Evolutionary conservation across 768 basidiomycete species (phyloP).

Genomic region (Amanita exitialis): DNA sequence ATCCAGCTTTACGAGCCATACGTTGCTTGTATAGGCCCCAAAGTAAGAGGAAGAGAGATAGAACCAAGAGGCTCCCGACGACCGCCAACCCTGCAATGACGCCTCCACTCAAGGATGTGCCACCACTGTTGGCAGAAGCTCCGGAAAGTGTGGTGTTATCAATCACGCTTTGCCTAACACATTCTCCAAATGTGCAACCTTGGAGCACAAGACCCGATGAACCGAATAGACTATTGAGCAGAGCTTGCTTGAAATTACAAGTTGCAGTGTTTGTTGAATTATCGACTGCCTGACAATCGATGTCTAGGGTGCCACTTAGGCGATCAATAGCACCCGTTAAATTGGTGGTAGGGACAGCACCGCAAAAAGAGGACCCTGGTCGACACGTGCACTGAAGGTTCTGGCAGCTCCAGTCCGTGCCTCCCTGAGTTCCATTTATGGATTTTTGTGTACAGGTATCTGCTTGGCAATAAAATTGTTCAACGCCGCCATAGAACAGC

Average conservation of each 20-base stretch:
- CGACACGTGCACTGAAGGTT: conserved; percentile 71
- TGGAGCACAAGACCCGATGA: conserved; percentile 57
- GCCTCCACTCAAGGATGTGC: conserved; percentile 55
- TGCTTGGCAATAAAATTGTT: conserved; percentile 83
- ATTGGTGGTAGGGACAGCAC: conserved; percentile 32
- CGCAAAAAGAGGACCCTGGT: conserved; percentile 65
- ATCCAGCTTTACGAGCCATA: conserved; percentile 34
- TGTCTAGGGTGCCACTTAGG: conserved; percentile 53
- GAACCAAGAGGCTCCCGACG: conserved; percentile 54
- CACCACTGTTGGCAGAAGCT: conserved; percentile 16
- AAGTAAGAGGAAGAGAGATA: conserved; percentile 48
- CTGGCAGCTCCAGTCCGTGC: conserved; percentile 60
- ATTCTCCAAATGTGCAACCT: conserved; percentile 82
- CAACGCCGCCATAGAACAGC: conserved; percentile 69
- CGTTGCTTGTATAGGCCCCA: conserved; percentile 56
- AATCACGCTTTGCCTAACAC: conserved; percentile 73
- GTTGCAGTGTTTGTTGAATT: conserved; percentile 34
- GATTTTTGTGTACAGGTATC: conserved; percentile 58
- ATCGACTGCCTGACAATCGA: conserved; percentile 51
- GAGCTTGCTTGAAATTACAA: conserved; percentile 71
- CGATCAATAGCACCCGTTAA: conserved; percentile 55
- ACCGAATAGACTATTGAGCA: conserved; percentile 67
- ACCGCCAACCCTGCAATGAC: conserved; percentile 89
- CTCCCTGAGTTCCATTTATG: conserved; percentile 22
- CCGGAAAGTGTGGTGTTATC: conserved; percentile 38